Base-by-base conservation (phyloP, 208 protist species). In the Naegleria lovaniensis region DNA sequence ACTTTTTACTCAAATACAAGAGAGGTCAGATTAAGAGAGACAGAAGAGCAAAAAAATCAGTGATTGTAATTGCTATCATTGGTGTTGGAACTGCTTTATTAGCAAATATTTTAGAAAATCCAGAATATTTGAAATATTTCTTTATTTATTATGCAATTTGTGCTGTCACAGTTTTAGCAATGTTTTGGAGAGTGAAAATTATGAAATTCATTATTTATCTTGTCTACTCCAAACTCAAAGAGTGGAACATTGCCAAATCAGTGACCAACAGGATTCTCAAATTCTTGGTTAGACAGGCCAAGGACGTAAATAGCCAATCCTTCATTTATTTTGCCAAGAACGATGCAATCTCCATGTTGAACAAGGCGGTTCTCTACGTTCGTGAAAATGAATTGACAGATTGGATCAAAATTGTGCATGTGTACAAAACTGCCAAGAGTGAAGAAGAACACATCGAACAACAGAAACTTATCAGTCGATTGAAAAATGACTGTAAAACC, bases 1-100 rank as follows among this genome's bases (percentile, higher is more conserved):
- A 95, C 91, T 91, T 97, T 89, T 75, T 97, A 2, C 88, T 97
- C 22, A 97, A 97, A 92, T 97, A 95, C 91, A 97, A 97, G 90
- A 92, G 95, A 48, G 85, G 91, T 15, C 90, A 88, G 43, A 58
- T 96, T 5, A 92, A 85, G 36, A 86, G 94, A n/a, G 79, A 91
- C 75, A 75, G 83, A 51, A 52, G 89, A n/a, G 76, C 86, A 38
- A 75, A 90, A 15, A 87, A 92, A 11, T n/a, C 55, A 0, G 91
- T 91, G 29, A 91, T 96, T 5, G 85, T 95, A 39, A 33, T 92
- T 7, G 95, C 94, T 36, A 76, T 96, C 38, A 76, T 79, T 41
- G 83, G 88, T 40, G 88, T 94, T 38, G 40, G 40, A 16, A 58
- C 84, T 25, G 93, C 92, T 39, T 83, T 95, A 41, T 58, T 94